Percentiles rank a stretch among this genome's conserved stretches.
phyloP scores from a whole-genome alignment of 176 grass and related monocot genomes.

The Pontederia paniculata region DNA sequence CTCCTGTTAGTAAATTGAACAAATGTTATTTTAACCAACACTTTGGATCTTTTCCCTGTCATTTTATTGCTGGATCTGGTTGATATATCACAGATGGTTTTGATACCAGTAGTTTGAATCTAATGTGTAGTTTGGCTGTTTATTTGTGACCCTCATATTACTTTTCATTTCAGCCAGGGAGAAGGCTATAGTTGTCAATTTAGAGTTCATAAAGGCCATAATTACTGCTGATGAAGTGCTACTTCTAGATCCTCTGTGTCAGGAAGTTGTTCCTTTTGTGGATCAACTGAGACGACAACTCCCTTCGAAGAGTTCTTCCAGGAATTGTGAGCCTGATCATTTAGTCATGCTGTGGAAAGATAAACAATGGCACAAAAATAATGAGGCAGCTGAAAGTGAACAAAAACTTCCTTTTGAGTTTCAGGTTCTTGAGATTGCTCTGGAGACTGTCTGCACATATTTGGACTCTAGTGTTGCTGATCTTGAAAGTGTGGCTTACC shows the following conservation, averaged over 20 bases:
- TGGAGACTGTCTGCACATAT: conserved; percentile 52
- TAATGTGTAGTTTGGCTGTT: conserved; percentile 13
- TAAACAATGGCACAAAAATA: conserved; percentile 24
- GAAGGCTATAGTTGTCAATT: conserved; percentile 89
- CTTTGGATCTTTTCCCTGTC: too few species aligned
- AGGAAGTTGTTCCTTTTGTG: conserved; percentile 79
- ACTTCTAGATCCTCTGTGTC: conserved; percentile 59
- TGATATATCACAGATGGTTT: not conserved
- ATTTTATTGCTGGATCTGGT: too few species aligned
- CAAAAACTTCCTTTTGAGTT: conserved; percentile 88
- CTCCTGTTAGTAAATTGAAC: too few species aligned
- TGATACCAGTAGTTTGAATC: not conserved
- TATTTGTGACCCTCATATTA: not conserved
- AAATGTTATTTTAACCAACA: too few species aligned
- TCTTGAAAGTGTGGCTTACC: conserved; percentile 67
- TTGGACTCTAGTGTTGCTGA: conserved; percentile 54
- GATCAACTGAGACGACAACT: conserved; percentile 71
- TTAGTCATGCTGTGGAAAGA: conserved; percentile 17
- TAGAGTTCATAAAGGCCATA: conserved; percentile 86
- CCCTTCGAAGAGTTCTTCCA: conserved; percentile 36
- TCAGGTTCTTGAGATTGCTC: conserved; percentile 87
- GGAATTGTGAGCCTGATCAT: conserved; percentile 26
- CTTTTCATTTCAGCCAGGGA: conserved; percentile 63
- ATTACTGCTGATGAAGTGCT: conserved; percentile 84
- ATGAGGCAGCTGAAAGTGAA: conserved; percentile 44